A percentile compares a stretch with the other conserved stretches of the same genome.
phyloP scores from a whole-genome alignment of 805 yeast genomes.

The Cyberlindnera mycetangii region DNA sequence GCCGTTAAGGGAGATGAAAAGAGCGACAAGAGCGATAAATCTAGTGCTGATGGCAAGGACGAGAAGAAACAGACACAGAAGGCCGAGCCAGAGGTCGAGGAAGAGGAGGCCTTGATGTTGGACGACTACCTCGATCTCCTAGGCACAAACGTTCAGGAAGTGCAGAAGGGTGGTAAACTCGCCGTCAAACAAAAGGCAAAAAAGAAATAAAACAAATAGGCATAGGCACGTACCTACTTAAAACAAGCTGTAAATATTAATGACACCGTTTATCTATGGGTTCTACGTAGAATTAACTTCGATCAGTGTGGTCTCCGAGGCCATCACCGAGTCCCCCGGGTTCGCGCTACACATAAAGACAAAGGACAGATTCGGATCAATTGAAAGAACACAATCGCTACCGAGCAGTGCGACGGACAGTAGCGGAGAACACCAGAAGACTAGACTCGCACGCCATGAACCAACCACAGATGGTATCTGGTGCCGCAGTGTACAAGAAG shows the following conservation, averaged over 20 bases:
- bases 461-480: conserved; percentile 35
- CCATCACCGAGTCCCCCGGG: too few relatives aligned
- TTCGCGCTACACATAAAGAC: too few relatives aligned
- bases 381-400: too few relatives aligned
- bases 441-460: not conserved
- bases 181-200: conserved; percentile 44
- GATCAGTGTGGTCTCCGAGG: too few relatives aligned
- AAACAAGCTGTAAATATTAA: not conserved
- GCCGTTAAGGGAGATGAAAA: conserved; percentile 34
- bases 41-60: too few relatives aligned
- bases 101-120: conserved; percentile 20
- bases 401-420: too few relatives aligned
- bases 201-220: conserved; percentile 34
- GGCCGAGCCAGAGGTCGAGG: conserved; percentile 6
- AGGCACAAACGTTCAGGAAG: conserved; percentile 54
- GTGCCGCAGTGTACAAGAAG: conserved; percentile 54
- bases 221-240: too few relatives aligned
- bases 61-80: conserved; percentile 7
- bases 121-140: conserved; percentile 59
- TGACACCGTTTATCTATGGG: too few relatives aligned
- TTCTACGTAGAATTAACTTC: too few relatives aligned
- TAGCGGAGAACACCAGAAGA: not conserved
- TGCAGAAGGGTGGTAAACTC: conserved; percentile 54
- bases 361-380: too few relatives aligned
- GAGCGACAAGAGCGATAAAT: conserved; percentile 21